These are phyloP conservation scores for Limtongia smithiae DNA, from an alignment of 805 yeast genomes.

Conservation along the genomic window DNA sequence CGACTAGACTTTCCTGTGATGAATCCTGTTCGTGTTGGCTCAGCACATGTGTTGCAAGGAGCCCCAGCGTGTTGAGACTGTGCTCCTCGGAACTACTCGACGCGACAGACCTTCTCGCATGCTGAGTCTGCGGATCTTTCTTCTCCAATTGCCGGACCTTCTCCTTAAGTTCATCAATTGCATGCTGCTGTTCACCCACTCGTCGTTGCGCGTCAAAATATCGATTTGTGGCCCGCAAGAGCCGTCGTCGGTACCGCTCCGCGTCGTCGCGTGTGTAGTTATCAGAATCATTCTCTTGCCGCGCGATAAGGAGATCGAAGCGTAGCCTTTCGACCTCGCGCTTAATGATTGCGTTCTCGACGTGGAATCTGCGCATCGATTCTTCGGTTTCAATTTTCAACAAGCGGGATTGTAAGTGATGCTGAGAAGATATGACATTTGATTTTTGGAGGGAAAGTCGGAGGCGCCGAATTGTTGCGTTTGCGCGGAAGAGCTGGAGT, in stretches of 20 bases:
- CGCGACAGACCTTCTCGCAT: constrained; percentile 20
- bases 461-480: constrained; percentile 13
- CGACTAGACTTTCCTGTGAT: neutral
- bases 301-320: constrained; percentile 33
- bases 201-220: constrained; percentile 46
- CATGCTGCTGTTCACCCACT: constrained; percentile 45
- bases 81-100: constrained; percentile 19
- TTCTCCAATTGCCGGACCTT: constrained; percentile 15
- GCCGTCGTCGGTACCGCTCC: constrained; percentile 39
- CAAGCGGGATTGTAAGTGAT: constrained; percentile 41
- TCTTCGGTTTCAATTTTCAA: constrained; percentile 45
- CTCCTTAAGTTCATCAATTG: constrained; percentile 42
- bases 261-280: constrained; percentile 37
- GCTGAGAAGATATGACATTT: constrained; percentile 12
- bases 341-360: constrained; percentile 45
- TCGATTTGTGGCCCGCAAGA: constrained; percentile 43
- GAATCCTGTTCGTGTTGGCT: constrained; percentile 18
- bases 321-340: constrained; percentile 47
- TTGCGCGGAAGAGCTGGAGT: constrained; percentile 22
- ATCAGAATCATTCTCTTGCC: no score
- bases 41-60: constrained; percentile 48
- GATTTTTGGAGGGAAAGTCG: constrained; percentile 12
- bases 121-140: neutral
- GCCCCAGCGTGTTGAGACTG: constrained; percentile 51
- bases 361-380: constrained; percentile 46